Evolutionary conservation across 352 stramenopile species (phyloP), one percentile per base, ranked within the genome.

Genomic region (Phytophthora vignae): DNA sequence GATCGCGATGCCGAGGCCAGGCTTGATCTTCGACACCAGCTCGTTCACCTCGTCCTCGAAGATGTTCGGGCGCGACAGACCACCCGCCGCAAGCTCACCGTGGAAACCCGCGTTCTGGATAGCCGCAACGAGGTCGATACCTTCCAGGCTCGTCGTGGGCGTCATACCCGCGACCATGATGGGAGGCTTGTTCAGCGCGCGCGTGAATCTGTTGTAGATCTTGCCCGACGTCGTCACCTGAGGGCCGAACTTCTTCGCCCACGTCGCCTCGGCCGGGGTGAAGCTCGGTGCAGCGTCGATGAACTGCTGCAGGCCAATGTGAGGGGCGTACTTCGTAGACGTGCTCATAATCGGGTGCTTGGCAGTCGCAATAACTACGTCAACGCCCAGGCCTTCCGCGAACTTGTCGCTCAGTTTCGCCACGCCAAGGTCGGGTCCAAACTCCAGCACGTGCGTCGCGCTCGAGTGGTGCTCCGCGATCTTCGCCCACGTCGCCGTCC

Each of bases 91-190:
- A 3, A 97, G 78, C 61, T 97, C 91, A 17, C 77, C 86, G 55
- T 90, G 78, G 72, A 92, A 96, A 12, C 90, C 91, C 48, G 87
- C 90, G 61, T 96, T 96, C 58, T 88, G 77, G 63, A 88, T 73
- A 9, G 90, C 91, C 15, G 91, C 91, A 29, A 97, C 90, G 10
- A 96, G 88, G 31, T 95, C 84, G 22, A 25, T 25, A 25, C 22
- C 22, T 25, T 25, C 22, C 22, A 25, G 22, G 22, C 22, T 25
- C 22, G 22, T 25, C 22, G 22, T 25, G 22, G 22, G 22, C 22
- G 22, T 25, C 22, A 25, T 25, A 25, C 22, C 22, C 22, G 22
- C 22, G 22, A 25, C 22, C 22, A 25, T 25, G 22, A 25, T 25
- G 22, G 22, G 22, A 25, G 22, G 22, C 22, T 25, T 25, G 22